A percentile compares a stretch with the other conserved stretches of the same genome.
phyloP scores from a whole-genome alignment of 176 grass and related monocot species.

The Phoenix dactylifera region DNA sequence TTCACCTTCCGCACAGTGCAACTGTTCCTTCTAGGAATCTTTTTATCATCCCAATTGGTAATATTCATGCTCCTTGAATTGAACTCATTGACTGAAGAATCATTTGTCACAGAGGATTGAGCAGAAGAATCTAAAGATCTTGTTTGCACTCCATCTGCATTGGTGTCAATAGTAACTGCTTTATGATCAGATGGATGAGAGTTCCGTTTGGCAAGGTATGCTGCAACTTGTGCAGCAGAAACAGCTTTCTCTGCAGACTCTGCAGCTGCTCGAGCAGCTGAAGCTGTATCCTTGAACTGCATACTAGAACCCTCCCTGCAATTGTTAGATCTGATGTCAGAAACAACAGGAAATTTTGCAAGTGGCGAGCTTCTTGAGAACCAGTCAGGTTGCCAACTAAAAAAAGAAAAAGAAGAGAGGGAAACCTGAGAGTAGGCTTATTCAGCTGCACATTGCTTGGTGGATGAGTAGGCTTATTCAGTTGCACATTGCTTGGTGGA shows the following conservation, averaged over 20 bases:
- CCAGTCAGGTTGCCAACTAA: too few species aligned
- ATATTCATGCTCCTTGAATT: background rate
- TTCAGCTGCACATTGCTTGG: constrained; percentile 19
- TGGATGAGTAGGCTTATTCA: constrained; percentile 26
- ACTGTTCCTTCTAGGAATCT: constrained; percentile 33
- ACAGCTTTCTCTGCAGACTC: constrained; percentile 70
- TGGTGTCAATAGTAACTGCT: background rate
- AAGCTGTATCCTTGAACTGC: constrained; percentile 75
- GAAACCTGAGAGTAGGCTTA: constrained; percentile 38
- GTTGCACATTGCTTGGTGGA: constrained; percentile 14
- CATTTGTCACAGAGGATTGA: constrained; percentile 35
- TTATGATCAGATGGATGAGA: constrained; percentile 19
- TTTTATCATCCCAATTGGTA: constrained; percentile 29
- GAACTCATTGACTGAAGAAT: constrained; percentile 19
- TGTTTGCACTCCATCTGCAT: background rate
- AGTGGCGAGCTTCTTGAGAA: too few species aligned
- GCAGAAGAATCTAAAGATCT: constrained; percentile 33
- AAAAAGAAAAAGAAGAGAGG: background rate
- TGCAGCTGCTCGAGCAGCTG: constrained; percentile 71
- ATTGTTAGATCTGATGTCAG: constrained; percentile 12
- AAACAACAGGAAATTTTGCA: too few species aligned
- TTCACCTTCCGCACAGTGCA: constrained; percentile 30
- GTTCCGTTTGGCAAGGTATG: constrained; percentile 42
- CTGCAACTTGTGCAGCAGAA: constrained; percentile 67
- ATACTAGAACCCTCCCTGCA: constrained; percentile 23